Base-by-base conservation (phyloP, 495 filamentous ascomycete species). In the Penicillium mononematosum region DNA sequence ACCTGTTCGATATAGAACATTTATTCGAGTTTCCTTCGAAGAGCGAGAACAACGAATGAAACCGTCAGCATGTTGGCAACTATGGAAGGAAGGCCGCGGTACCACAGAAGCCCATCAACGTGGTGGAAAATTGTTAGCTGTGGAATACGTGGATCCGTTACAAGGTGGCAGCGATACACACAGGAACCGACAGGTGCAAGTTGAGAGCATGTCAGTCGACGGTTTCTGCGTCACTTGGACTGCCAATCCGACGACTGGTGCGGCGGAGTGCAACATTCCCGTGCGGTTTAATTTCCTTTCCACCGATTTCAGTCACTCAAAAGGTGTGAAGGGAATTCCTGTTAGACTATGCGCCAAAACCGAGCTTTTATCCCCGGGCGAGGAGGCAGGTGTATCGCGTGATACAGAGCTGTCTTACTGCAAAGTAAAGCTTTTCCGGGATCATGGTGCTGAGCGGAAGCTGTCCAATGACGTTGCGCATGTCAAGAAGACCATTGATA, bases 241-340 rank as follows among this genome's bases (percentile, higher is more conserved):
- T 2, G 86, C 89, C 0, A 82, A 84, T 20, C 64, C 82, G 24
- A 82, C 81, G 50, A 73, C 68, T 2, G 83, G 81, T 0, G 62
- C 73, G 2, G 75, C 87, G 8, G 88, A 96, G 50, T 94, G 90
- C 72, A 86, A 81, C 25, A 82, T 98, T 34, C 85, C 90, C 14
- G 89, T 98, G 16, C 89, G 92, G 45, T 98, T 97, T 80, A 97
- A 98, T 70, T 98, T 98, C 66, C 81, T 98, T 0, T 98, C 94
- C 0, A 98, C 93, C 12, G 94, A 98, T 66, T 98, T 98, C 68
- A 98, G 92, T 67, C 92, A 96, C 64, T 97, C 94, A 7, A 98
- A 98, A 62, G 94, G 94, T 29, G 93, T 98, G 29, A 98, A 97
- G 69, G 94, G 94, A 17, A 95, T 96, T 53, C 91, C 93, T 0